Evolutionary conservation across 2,329 filamentous ascomycete species (phyloP).

Genomic region (Aspergillus vadensis): DNA sequence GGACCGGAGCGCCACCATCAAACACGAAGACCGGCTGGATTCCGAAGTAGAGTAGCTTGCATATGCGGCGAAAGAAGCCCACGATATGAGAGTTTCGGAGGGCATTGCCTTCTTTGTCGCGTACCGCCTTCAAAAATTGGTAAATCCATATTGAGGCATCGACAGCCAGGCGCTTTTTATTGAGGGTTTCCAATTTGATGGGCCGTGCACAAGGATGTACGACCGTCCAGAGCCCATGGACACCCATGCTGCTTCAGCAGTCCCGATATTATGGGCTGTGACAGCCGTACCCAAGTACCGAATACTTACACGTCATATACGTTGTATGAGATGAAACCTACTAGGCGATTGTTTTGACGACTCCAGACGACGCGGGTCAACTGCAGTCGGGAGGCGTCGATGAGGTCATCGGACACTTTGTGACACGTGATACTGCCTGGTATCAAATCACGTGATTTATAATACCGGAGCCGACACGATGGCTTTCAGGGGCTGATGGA

Average conservation of each 20-base stretch:
- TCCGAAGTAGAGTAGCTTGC: constrained; percentile 94
- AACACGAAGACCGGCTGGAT: constrained; percentile 98
- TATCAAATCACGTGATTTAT: no score
- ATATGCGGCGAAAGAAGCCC: constrained; percentile 97
- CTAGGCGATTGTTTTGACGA: no score
- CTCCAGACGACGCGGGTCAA: no score
- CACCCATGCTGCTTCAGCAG: constrained; percentile 69
- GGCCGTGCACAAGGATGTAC: constrained; percentile 92
- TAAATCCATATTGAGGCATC: constrained; percentile 99
- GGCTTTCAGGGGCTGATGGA: no score
- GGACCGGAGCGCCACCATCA: constrained; percentile 85
- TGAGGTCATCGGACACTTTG: no score
- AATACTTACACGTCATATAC: not conserved
- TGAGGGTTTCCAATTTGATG: constrained; percentile 93
- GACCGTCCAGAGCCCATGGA: constrained; percentile 96
- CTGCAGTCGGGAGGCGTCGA: no score
- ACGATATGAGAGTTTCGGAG: constrained; percentile 94
- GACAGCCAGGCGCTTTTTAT: constrained; percentile 92
- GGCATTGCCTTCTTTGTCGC: constrained; percentile 97
- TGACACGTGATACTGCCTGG: no score
- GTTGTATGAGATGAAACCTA: no score
- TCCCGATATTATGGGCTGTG: not conserved
- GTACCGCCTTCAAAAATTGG: constrained; percentile 97
- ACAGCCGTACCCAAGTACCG: not conserved
- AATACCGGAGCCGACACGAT: no score